Evolutionary conservation across 73 alveolate genomes (phyloP), one percentile per base, ranked within the genome.

Genomic region (Breviolum minutum): DNA sequence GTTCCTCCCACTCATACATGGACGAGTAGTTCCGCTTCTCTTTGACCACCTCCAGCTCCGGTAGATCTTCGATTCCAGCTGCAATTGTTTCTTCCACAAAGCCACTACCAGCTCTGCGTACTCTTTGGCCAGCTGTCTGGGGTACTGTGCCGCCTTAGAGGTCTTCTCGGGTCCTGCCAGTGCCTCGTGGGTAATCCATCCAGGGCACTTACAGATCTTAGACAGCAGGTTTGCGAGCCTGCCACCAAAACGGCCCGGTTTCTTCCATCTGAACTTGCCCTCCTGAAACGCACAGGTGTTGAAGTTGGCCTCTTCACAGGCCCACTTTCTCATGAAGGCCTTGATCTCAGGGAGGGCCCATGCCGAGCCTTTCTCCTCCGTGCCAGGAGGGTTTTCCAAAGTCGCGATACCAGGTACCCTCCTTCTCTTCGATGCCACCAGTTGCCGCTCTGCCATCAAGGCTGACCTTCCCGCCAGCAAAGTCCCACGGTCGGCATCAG

Each of bases 311-410:
- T 63, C 26, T 6, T 29, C 29, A 7, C 16, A 17, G 0, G 22
- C 0, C 26, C 16, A 20, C 87, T 32, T 17, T 11, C 2, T n/a
- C 70, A 90, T 6, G 68, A 69, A 69, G 27, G 26, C n/a, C 13
- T 30, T 26, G 26, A 88, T 20, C 64, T 71, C 87, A 2, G 87
- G 77, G 13, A 90, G 29, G 2, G 22, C 54, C 96, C 96, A 90
- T 4, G 96, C 96, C n/a, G 96, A 70, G 10, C 77, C 30, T 6
- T 40, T 16, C 14, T 11, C 14, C 19, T 87, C 95, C 10, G 68
- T 10, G 0, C 82, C 82, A 61, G 95, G 95, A 0, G 95, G 95
- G 85, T 87, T 87, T 48, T 87, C 82, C 26, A 40, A 11, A 8
- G 74, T 83, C 16, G 32, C 60, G 9, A 29, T 0, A 54, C 12